Conservation (phyloP, 345 rosid species). For the Gossypium thurberi region DNA sequence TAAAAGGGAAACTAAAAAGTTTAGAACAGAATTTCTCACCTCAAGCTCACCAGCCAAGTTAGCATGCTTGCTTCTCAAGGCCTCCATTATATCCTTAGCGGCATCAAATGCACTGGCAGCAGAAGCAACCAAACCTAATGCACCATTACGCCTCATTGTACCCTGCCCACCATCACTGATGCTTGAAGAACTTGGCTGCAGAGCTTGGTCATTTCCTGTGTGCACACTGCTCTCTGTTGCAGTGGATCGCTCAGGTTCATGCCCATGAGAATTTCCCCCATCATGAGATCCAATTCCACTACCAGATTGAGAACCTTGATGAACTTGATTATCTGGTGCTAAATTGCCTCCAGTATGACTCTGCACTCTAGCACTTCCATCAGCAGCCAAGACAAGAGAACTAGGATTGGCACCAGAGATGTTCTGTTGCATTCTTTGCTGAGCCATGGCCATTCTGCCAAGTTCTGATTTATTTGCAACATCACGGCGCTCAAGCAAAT, state of each 20-base stretch:
- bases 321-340: conserved; percentile 55
- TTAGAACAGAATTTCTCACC: conserved; percentile 36
- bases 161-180: conserved; percentile 52
- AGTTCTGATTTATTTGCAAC: conserved; percentile 86
- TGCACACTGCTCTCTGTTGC: conserved; percentile 47
- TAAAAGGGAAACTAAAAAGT: background rate
- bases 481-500: conserved; percentile 97
- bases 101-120: conserved; percentile 93
- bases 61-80: conserved; percentile 89
- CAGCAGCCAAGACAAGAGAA: conserved; percentile 39
- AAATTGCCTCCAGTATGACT: conserved; percentile 46
- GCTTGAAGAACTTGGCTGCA: conserved; percentile 62
- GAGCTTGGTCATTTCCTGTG: conserved; percentile 62
- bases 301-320: conserved; percentile 55
- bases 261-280: conserved; percentile 73
- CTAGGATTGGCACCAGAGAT: conserved; percentile 43
- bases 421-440: conserved; percentile 91
- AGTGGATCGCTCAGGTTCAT: conserved; percentile 72
- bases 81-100: conserved; percentile 98
- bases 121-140: conserved; percentile 58
- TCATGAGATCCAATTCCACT: conserved; percentile 67
- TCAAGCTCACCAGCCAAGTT: conserved; percentile 97
- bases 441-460: conserved; percentile 75
- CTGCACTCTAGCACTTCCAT: conserved; percentile 44
- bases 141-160: conserved; percentile 61